These are phyloP conservation scores for Xylaria sp. DNA, from an alignment of 2,329 filamentous ascomycete genomes.

Conservation along the genomic window DNA sequence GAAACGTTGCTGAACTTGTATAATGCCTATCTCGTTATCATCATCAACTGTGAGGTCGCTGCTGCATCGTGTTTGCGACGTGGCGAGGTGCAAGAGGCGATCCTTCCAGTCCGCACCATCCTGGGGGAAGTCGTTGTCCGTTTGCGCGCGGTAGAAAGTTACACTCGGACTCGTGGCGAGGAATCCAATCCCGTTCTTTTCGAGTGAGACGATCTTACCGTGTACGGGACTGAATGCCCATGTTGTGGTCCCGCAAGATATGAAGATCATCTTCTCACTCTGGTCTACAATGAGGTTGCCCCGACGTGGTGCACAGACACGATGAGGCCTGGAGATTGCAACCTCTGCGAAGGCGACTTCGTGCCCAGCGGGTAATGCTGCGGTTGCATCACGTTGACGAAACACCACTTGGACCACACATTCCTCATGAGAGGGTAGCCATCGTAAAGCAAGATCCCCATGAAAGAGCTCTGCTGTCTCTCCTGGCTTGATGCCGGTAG, in stretches of 20 bases:
- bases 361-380: constrained; percentile 24
- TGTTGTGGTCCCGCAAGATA: constrained; percentile 21
- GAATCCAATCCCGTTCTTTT: constrained; percentile 26
- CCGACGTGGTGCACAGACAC: not conserved
- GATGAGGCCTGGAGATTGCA: constrained; percentile 13
- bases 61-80: constrained; percentile 14
- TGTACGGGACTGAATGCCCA: constrained; percentile 28
- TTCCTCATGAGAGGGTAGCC: constrained; percentile 16
- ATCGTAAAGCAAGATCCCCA: not conserved
- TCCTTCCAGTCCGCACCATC: constrained; percentile 51
- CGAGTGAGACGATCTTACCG: constrained; percentile 25
- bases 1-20: constrained; percentile 47
- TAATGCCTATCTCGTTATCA: constrained; percentile 32
- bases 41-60: constrained; percentile 25
- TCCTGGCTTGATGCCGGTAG: constrained; percentile 25
- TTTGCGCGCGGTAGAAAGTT: constrained; percentile 56
- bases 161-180: constrained; percentile 23
- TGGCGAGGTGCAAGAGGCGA: constrained; percentile 13
- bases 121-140: constrained; percentile 56
- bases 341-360: constrained; percentile 31
- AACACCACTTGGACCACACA: constrained; percentile 28
- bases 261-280: constrained; percentile 24
- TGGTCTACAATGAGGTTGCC: constrained; percentile 23
- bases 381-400: constrained; percentile 22
- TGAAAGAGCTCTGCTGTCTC: constrained; percentile 25